Evolutionary conservation across 2,329 filamentous ascomycete species (phyloP).

Genomic region (Macrophomina tecta): DNA sequence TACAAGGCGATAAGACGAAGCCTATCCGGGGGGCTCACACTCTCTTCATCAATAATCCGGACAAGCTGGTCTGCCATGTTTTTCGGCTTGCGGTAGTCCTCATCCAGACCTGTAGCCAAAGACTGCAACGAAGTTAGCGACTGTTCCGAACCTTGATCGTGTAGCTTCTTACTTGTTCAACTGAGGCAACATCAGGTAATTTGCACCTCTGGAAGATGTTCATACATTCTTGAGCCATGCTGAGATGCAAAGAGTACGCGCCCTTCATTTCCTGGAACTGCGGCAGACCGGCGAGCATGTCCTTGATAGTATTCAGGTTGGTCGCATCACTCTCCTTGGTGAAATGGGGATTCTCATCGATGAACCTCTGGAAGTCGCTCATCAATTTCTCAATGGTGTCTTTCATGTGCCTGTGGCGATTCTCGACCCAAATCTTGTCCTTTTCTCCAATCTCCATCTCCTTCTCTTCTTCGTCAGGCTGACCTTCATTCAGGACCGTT

Average conservation of each 20-base stretch:
- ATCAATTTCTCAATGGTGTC: conserved; percentile 94
- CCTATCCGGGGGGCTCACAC: conserved; percentile 73
- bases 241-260: conserved; percentile 90
- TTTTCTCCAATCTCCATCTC: conserved; percentile 91
- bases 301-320: conserved; percentile 88
- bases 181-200: conserved; percentile 81
- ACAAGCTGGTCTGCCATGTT: conserved; percentile 86
- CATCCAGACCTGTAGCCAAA: conserved; percentile 88
- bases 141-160: too few relatives aligned
- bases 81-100: conserved; percentile 90
- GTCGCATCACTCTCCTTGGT: conserved; percentile 74
- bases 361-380: conserved; percentile 89
- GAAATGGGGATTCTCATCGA: conserved; percentile 90
- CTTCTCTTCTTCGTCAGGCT: conserved; percentile 74
- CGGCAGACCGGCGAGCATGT: conserved; percentile 93
- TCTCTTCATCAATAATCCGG: conserved; percentile 84
- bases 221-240: conserved; percentile 98
- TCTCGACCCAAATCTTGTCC: conserved; percentile 94
- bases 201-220: conserved; percentile 86
- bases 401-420: conserved; percentile 96
- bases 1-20: conserved; percentile 86
- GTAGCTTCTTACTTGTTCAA: conserved; percentile 71
- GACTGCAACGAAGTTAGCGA: conserved; percentile 52
- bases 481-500: conserved; percentile 77
- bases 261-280: conserved; percentile 97